Evolutionary conservation across 371 early-diverging fungal genomes (phyloP), one percentile per base, ranked within the genome.

Genomic region (Dipsacomyces acuminosporus): DNA sequence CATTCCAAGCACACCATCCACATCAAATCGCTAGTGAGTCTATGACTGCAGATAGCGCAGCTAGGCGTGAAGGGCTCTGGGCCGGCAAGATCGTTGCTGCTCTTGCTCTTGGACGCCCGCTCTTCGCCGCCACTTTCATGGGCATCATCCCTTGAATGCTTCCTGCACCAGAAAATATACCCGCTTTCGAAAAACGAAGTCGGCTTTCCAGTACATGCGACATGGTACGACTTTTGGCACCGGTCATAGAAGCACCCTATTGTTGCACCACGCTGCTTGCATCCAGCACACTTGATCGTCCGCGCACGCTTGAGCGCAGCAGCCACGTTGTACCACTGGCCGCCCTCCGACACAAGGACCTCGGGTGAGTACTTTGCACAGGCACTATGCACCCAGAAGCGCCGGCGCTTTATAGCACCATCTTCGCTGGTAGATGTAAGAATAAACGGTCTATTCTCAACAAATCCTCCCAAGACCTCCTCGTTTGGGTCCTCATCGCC

Each of bases 301-400:
- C 91, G 80, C 0, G 86, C 88, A 14, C 91, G 77, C 13, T 81
- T 64, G 54, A 91, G 72, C 2, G 93, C 93, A 14, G 78, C 71
- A 0, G 85, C 78, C 0, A 94, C 89, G 72, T 94, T 94, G 58
- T 84, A 92, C 92, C 92, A 93, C 51, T 78, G 76, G 4, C 83
- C 82, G 43, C 80, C 76, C 11, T 76, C 77, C 2, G 82, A 80
- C 40, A 82, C 81, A 24, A 85, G 78, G 1, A 93, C 92, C 64
- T 91, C 91, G 8, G 93, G 93, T 0, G 92, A 87, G 64, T 81
- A 89, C 20, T 82, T 65, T 2, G 93, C 94, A 58, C 93, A 94
- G 0, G 83, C 77, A 48, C 86, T 81, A 62, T 94, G 94, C 2
- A 84, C 86, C 94, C 93, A 93, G 54, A 92, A 89, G 15, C 57